These are phyloP conservation scores for Saccharomyces hybrid DNA, from an alignment of 1,139 yeast species.

Conservation along the genomic window DNA sequence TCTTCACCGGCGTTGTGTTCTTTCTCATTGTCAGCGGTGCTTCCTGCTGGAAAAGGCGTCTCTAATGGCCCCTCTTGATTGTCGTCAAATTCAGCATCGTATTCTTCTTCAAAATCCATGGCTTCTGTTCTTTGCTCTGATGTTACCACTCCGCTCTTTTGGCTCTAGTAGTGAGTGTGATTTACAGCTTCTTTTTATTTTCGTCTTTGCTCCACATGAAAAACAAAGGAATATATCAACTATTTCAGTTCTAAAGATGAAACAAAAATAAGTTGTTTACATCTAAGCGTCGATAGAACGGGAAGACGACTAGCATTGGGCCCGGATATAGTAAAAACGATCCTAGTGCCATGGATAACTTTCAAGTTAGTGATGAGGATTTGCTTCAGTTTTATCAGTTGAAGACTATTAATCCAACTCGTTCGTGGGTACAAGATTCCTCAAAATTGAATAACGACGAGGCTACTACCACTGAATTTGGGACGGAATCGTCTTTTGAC, in stretches of 20 bases:
- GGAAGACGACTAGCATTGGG: constrained; percentile 32
- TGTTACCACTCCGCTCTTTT: constrained; percentile 6
- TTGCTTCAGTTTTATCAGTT: constrained; percentile 38
- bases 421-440: constrained; percentile 35
- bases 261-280: background rate
- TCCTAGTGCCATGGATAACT: constrained; percentile 3
- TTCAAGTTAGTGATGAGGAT: constrained; percentile 27
- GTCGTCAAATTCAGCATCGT: constrained; percentile 37
- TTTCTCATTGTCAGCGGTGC: constrained; percentile 12
- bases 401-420: constrained; percentile 34
- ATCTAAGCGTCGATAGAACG: background rate
- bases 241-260: background rate
- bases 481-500: constrained; percentile 26
- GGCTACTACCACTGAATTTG: background rate
- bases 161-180: constrained; percentile 44
- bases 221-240: background rate
- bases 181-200: constrained; percentile 41
- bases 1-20: constrained; percentile 14
- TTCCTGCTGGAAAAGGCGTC: constrained; percentile 7
- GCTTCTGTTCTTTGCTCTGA: constrained; percentile 9
- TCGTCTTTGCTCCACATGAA: constrained; percentile 35
- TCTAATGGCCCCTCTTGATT: constrained; percentile 35
- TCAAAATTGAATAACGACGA: constrained; percentile 16
- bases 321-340: background rate
- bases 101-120: constrained; percentile 33